Conservation (phyloP, 2,329 filamentous ascomycete species). For the Pseudocercospora fuligena region DNA sequence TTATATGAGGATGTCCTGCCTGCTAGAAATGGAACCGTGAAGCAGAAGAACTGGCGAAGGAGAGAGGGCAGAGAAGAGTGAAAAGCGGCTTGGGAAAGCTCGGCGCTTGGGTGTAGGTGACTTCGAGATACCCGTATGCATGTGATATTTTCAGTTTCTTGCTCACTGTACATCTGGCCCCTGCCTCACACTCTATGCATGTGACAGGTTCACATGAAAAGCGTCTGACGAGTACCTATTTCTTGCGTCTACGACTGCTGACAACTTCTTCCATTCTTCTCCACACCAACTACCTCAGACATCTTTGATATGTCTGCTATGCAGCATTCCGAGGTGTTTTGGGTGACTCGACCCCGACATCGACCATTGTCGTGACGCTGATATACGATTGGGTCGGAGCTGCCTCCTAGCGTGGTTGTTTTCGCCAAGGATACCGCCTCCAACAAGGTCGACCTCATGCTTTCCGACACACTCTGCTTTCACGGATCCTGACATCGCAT, state of each 20-base stretch:
- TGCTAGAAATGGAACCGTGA: conserved; percentile 18
- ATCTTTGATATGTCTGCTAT: not conserved
- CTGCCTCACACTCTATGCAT: not conserved
- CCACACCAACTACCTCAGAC: not conserved
- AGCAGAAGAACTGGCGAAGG: conserved; percentile 22
- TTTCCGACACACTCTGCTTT: no score
- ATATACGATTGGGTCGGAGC: no score
- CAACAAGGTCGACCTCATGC: no score
- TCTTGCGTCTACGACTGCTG: not conserved
- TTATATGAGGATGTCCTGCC: conserved; percentile 19
- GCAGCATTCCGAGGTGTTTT: not conserved
- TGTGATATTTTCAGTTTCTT: not conserved
- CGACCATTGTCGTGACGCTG: no score
- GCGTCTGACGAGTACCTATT: not conserved
- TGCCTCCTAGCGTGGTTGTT: no score
- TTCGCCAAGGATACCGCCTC: no score
- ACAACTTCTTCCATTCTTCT: not conserved
- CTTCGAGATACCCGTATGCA: not conserved
- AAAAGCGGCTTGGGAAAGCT: not conserved
- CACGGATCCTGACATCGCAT: no score
- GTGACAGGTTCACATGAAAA: not conserved
- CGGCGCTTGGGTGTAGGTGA: not conserved
- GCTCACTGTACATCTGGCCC: not conserved
- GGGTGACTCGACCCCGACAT: no score
- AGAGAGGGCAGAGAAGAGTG: not conserved